phyloP scores from a whole-genome alignment of 805 yeast genomes.

The Candida orba region DNA sequence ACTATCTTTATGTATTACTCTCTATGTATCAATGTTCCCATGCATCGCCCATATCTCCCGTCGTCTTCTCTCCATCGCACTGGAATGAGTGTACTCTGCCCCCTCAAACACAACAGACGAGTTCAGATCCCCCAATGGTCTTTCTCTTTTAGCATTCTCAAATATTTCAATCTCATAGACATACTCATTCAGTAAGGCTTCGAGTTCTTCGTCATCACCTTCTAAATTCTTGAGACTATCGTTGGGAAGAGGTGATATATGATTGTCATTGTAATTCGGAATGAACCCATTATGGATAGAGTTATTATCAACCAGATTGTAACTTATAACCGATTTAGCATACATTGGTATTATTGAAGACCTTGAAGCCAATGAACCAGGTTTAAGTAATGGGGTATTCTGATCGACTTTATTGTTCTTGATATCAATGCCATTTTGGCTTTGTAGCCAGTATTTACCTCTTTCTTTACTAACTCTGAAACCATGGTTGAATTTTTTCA shows the following conservation, averaged over 20 bases:
- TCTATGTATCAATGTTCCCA: neutral
- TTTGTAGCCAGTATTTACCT: conserved; percentile 64
- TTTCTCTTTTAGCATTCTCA: conserved; percentile 26
- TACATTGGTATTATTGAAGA: conserved; percentile 21
- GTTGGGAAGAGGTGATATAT: neutral
- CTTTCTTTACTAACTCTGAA: conserved; percentile 67
- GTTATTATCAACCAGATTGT: conserved; percentile 1
- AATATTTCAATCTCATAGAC: conserved; percentile 30
- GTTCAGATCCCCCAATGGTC: conserved; percentile 33
- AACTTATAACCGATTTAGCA: conserved; percentile 16
- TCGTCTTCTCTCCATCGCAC: conserved; percentile 22
- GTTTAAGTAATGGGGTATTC: conserved; percentile 15
- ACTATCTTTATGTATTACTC: neutral
- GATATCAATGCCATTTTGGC: neutral
- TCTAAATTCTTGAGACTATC: neutral
- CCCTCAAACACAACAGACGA: conserved; percentile 33
- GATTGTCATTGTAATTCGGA: neutral
- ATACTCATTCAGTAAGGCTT: conserved; percentile 20
- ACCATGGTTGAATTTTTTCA: conserved; percentile 75
- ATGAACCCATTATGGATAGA: neutral
- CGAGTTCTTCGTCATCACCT: conserved; percentile 6
- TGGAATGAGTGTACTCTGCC: conserved; percentile 21
- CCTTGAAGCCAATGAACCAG: conserved; percentile 17
- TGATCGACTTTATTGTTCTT: neutral
- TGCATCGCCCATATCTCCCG: conserved; percentile 19